Conservation (phyloP, 345 rosid genomes). For the Linum trigynum region DNA sequence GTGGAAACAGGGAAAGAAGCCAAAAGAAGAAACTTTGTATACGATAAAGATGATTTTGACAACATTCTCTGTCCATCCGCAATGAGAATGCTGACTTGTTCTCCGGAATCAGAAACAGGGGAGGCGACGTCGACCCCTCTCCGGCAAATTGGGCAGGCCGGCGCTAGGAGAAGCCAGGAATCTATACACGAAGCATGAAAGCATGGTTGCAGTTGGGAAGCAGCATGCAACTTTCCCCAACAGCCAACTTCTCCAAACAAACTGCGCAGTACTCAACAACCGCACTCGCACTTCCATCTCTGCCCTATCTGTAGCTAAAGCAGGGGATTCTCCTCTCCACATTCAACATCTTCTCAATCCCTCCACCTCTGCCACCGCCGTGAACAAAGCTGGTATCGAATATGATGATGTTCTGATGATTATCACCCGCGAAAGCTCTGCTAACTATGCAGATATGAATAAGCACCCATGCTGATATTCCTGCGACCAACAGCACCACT, state of each 20-base stretch:
- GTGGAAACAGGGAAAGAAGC: too few relatives aligned
- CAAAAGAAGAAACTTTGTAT: too few relatives aligned
- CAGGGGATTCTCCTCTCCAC: conserved; percentile 27
- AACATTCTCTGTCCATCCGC: too few relatives aligned
- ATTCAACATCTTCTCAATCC: conserved; percentile 13
- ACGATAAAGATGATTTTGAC: too few relatives aligned
- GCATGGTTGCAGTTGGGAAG: conserved; percentile 37
- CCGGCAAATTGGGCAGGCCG: conserved; percentile 39
- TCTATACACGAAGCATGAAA: conserved; percentile 40
- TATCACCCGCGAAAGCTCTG: conserved; percentile 26
- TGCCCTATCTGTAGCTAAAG: conserved; percentile 27
- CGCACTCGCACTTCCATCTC: conserved; percentile 10
- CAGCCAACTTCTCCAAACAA: conserved; percentile 31
- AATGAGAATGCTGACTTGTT: too few relatives aligned
- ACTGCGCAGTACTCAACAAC: conserved; percentile 28
- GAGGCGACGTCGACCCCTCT: conserved; percentile 5
- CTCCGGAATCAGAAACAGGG: too few relatives aligned
- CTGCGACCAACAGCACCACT: conserved; percentile 24
- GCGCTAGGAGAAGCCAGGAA: conserved; percentile 32
- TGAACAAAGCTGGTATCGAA: not conserved
- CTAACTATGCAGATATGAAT: conserved; percentile 35
- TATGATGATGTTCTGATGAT: not conserved
- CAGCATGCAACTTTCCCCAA: conserved; percentile 34
- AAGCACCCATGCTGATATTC: conserved; percentile 25
- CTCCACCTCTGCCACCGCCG: not conserved